Conservation (phyloP, 78 protist genomes). For the Bigelowiella natans region DNA sequence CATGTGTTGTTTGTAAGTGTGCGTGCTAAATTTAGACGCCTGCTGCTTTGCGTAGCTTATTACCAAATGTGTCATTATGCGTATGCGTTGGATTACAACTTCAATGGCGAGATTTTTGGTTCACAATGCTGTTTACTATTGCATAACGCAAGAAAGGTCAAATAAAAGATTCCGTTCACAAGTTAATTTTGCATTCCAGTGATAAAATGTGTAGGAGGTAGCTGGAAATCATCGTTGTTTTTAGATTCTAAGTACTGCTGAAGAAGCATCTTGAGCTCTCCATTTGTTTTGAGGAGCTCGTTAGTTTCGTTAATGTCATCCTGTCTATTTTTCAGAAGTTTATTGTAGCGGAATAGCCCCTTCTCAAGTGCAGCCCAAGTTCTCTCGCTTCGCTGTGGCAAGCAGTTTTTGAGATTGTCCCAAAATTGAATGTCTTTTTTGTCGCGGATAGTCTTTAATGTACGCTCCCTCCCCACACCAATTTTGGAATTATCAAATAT, state of each 20-base stretch:
- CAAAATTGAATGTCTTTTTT: background rate
- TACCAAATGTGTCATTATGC: too few relatives aligned
- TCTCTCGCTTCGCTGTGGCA: background rate
- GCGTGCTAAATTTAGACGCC: too few relatives aligned
- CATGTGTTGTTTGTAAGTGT: too few relatives aligned
- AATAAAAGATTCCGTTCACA: too few relatives aligned
- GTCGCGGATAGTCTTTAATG: background rate
- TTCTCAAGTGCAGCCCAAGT: slow-evolving; percentile 27
- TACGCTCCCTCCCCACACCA: background rate
- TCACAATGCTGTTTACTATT: too few relatives aligned
- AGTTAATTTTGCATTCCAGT: too few relatives aligned
- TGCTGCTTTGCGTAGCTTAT: too few relatives aligned
- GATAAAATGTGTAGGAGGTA: background rate
- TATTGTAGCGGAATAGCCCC: slow-evolving; percentile 26
- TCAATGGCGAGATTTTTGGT: too few relatives aligned
- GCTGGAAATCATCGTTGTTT: background rate
- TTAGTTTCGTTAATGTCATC: slow-evolving; percentile 12
- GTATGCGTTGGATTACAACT: too few relatives aligned
- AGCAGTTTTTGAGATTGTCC: background rate
- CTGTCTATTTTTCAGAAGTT: slow-evolving; percentile 7
- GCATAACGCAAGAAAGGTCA: too few relatives aligned
- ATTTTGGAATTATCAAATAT: background rate
- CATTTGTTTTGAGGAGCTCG: slow-evolving; percentile 41
- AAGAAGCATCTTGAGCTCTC: slow-evolving; percentile 56
- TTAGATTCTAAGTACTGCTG: slow-evolving; percentile 43